Base-by-base conservation (phyloP, 768 basidiomycete genomes). In the Russula sp. region DNA sequence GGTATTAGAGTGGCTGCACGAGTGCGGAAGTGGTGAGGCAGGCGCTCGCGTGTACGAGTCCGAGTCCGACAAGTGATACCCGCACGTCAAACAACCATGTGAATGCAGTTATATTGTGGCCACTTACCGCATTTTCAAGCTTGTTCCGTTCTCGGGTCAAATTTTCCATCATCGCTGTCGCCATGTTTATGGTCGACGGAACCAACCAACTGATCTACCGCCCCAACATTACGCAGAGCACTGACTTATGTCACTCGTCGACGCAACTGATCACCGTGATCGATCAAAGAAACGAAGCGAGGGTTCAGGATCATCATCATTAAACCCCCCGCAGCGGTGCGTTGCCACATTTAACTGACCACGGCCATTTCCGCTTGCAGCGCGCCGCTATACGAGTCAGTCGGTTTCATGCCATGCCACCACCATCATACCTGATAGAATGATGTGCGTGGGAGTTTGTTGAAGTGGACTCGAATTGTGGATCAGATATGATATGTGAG, bases 271-370 rank as follows among this genome's bases (percentile, higher is more conserved):
- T 34, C 30, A 5, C 30, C 9, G 3, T 60, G 53, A 64, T 64
- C 63, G 63, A 64, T 64, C 63, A 64, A n/a, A 34, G 44, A 16
- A 16, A 36, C 26, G 53, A 59, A 53, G 58, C 63, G 63, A 64
- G 63, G 63, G 63, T 58, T 64, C 30, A n/a, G 56, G 44, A 32
- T 28, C 49, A 48, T 26, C 30, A 32, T 26, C 62, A 46, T 24
- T 38, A 51, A 34, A 42, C 8, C 52, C 34, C 32, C 49, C 48
- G 48, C 48, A 50, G 38, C 52, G 30, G 56, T 57, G 52, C 42
- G 22, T 30, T 20, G 63, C 63, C 22, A 59, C 50, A 13, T 8
- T 54, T 63, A 26, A 42, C 50, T 32, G 52, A 61, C 22, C 0
- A 54, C 20, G 51, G 42, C 30, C 28, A 28, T 48, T n/a, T 48